A percentile compares a stretch with the other conserved stretches of the same genome.
phyloP scores from a whole-genome alignment of 1,139 yeast species.

The Suhomyces guaymorum region DNA sequence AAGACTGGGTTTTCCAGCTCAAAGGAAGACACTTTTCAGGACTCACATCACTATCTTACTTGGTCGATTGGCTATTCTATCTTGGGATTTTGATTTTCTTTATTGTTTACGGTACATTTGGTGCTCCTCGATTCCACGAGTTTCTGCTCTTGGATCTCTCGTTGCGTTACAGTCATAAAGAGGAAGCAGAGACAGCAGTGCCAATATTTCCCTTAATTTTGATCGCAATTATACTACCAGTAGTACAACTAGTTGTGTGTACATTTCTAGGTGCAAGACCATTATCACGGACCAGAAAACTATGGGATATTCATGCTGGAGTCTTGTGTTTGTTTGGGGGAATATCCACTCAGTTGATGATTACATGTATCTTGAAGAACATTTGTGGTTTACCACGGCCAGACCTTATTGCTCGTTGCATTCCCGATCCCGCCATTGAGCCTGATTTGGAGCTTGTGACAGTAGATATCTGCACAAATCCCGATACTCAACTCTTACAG shows the following conservation, averaged over 20 bases:
- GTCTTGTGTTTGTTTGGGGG: conserved; percentile 41
- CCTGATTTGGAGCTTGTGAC: conserved; percentile 28
- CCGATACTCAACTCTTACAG: conserved; percentile 27
- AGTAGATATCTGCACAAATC: conserved; percentile 37
- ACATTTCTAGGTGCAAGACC: conserved; percentile 20
- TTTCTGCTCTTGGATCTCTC: conserved; percentile 36
- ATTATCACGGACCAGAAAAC: conserved; percentile 24
- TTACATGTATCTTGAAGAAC: conserved; percentile 47
- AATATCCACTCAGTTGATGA: conserved; percentile 38
- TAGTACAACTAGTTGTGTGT: conserved; percentile 28
- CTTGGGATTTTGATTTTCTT: conserved; percentile 23
- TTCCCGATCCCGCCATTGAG: conserved; percentile 24
- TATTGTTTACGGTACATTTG: conserved; percentile 33
- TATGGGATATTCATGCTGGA: conserved; percentile 47
- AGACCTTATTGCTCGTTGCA: conserved; percentile 46
- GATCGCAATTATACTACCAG: conserved; percentile 29
- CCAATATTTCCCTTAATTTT: conserved; percentile 27
- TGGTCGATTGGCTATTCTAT: conserved; percentile 39
- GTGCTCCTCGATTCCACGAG: conserved; percentile 43
- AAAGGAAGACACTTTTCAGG: conserved; percentile 21
- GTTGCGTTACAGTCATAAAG: conserved; percentile 34
- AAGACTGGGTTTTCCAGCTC: conserved; percentile 11
- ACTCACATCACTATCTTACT: conserved; percentile 32
- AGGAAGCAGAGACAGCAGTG: conserved; percentile 34
- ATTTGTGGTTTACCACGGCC: conserved; percentile 50